Conservation (phyloP, 306 rosid genomes). For the Quercus parvula region DNA sequence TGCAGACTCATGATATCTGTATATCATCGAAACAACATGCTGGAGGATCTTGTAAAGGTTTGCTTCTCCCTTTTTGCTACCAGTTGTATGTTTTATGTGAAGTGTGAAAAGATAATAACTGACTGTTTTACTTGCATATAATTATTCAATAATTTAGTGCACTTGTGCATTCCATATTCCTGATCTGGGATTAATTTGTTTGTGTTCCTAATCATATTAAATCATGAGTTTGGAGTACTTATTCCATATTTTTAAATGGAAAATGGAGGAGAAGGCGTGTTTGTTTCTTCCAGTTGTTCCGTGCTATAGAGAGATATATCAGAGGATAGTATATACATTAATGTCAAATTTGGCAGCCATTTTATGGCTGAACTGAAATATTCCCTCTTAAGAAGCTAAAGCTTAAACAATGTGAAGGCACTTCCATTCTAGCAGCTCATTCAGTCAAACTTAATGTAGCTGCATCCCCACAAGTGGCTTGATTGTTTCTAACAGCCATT, state of each 20-base stretch:
- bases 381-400: background rate
- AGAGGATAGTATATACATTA: background rate
- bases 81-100: constrained; percentile 3
- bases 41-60: constrained; percentile 64
- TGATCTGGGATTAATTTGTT: background rate
- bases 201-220: background rate
- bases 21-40: constrained; percentile 75
- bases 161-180: background rate
- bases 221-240: background rate
- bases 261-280: background rate
- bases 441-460: background rate
- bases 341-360: background rate
- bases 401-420: background rate
- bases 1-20: constrained; percentile 80
- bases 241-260: background rate
- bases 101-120: background rate
- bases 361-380: background rate
- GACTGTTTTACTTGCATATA: background rate
- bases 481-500: background rate
- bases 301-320: background rate
- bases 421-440: background rate
- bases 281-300: background rate
- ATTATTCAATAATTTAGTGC: background rate
- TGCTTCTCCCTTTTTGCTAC: constrained; percentile 10
- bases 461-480: no score